phyloP scores from a whole-genome alignment of 306 rosid species.

The Dryas drummondii region DNA sequence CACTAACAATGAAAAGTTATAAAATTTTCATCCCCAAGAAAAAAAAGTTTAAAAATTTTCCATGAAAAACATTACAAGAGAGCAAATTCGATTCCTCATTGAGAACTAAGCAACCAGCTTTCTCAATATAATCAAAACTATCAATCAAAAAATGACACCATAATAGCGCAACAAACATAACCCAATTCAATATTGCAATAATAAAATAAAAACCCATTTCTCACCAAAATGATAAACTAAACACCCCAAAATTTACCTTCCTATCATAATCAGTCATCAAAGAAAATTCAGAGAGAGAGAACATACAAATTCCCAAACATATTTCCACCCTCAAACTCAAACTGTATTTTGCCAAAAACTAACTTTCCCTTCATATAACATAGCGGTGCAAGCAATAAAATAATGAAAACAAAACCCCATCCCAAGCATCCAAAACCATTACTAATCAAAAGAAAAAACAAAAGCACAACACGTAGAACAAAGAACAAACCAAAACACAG shows the following conservation, averaged over 20 bases:
- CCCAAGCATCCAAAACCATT: slow-evolving; percentile 37
- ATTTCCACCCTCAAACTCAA: slow-evolving; percentile 24
- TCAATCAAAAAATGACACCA: not conserved
- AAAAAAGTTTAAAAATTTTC: not conserved
- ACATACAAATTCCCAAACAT: slow-evolving; percentile 9
- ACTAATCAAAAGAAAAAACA: slow-evolving; percentile 42
- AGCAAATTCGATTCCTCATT: slow-evolving; percentile 18
- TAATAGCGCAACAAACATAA: not conserved
- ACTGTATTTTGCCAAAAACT: slow-evolving; percentile 11
- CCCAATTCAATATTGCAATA: slow-evolving; percentile 21
- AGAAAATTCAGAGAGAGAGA: slow-evolving; percentile 12
- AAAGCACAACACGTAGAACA: slow-evolving; percentile 31
- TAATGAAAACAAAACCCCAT: slow-evolving; percentile 36
- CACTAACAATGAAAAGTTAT: slow-evolving; percentile 14
- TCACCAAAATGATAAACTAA: not conserved
- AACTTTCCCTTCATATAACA: slow-evolving; percentile 25
- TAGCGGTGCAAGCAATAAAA: slow-evolving; percentile 26
- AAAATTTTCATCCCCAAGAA: not conserved
- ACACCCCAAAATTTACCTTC: slow-evolving; percentile 29
- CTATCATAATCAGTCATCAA: slow-evolving; percentile 12
- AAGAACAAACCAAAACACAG: slow-evolving; percentile 39
- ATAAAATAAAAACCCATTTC: not conserved
- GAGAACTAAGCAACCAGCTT: slow-evolving; percentile 17
- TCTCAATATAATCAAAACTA: slow-evolving; percentile 21
- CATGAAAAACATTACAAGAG: not conserved